Evolutionary conservation across 2,329 filamentous ascomycete species (phyloP).

Genomic region (Fusarium compactum): DNA sequence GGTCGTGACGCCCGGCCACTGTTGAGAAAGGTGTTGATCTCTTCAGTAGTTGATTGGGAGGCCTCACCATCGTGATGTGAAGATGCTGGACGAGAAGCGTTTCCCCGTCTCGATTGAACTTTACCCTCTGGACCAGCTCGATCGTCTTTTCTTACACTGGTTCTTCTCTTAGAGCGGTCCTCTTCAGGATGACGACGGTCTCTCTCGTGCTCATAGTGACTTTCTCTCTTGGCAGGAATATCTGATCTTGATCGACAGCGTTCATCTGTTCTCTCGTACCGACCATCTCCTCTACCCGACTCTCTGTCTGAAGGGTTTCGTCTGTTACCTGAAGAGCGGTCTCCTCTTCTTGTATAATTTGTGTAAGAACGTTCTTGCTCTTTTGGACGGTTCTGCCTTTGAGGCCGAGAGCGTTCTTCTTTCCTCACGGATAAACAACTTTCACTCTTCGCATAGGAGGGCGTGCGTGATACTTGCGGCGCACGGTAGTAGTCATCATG

Average conservation of each 20-base stretch:
- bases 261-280: not conserved
- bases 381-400: not conserved
- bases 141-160: not conserved
- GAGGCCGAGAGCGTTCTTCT: not conserved
- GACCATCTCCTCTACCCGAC: not conserved
- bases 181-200: not conserved
- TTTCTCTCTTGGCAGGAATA: not conserved
- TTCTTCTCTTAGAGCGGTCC: not conserved
- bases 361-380: not conserved
- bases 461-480: not conserved
- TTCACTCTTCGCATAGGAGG: not conserved
- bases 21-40: conserved; percentile 8
- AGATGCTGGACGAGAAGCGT: not conserved
- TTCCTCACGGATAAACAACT: not conserved
- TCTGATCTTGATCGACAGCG: not conserved
- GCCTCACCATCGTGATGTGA: not conserved
- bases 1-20: not conserved
- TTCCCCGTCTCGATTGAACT: not conserved
- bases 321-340: not conserved
- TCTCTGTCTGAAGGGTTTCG: not conserved
- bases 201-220: not conserved
- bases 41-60: conserved; percentile 5
- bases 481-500: conserved; percentile 2
- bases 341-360: not conserved
- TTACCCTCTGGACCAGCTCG: not conserved